phyloP scores from a whole-genome alignment of 2,329 filamentous ascomycete species.

The Cadophora gregata region DNA sequence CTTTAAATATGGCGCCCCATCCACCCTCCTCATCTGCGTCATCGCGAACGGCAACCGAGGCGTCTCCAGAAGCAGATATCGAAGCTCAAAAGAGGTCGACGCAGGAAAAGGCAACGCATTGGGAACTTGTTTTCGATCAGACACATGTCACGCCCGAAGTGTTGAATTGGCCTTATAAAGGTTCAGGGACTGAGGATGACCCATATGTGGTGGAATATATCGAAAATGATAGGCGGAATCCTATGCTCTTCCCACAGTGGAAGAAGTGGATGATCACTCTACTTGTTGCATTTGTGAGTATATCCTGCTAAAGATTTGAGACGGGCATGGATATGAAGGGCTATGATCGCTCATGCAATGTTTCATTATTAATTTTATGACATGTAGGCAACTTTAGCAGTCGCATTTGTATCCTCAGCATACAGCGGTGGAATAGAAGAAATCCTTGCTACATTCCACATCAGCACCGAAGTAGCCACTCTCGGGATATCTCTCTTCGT shows the following conservation, averaged over 20 bases:
- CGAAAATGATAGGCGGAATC: constrained; percentile 50
- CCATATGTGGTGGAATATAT: constrained; percentile 52
- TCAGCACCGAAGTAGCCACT: constrained; percentile 51
- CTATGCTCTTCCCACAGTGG: constrained; percentile 44
- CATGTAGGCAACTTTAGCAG: constrained; percentile 40
- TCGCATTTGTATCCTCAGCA: constrained; percentile 39
- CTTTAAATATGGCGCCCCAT: constrained; percentile 17
- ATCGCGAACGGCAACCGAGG: constrained; percentile 23
- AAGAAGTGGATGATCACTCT: constrained; percentile 51
- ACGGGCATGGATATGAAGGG: no score
- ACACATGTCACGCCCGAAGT: constrained; percentile 53
- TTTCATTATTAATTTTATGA: neutral
- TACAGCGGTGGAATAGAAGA: constrained; percentile 49
- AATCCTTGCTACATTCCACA: constrained; percentile 45
- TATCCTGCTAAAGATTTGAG: neutral
- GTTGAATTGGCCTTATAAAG: constrained; percentile 48
- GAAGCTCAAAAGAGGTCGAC: constrained; percentile 32
- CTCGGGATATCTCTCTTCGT: constrained; percentile 58
- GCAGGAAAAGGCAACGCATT: constrained; percentile 41
- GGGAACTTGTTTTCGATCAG: constrained; percentile 52
- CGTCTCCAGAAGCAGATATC: constrained; percentile 26
- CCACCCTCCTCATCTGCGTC: constrained; percentile 26
- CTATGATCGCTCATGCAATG: no score
- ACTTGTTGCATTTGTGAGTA: constrained; percentile 50
- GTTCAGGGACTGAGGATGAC: constrained; percentile 49